Percentiles rank a stretch among this genome's conserved stretches.
These are phyloP conservation scores for Dryadomyces sulphureus DNA, from an alignment of 2,329 filamentous ascomycete species.

Conservation along the genomic window DNA sequence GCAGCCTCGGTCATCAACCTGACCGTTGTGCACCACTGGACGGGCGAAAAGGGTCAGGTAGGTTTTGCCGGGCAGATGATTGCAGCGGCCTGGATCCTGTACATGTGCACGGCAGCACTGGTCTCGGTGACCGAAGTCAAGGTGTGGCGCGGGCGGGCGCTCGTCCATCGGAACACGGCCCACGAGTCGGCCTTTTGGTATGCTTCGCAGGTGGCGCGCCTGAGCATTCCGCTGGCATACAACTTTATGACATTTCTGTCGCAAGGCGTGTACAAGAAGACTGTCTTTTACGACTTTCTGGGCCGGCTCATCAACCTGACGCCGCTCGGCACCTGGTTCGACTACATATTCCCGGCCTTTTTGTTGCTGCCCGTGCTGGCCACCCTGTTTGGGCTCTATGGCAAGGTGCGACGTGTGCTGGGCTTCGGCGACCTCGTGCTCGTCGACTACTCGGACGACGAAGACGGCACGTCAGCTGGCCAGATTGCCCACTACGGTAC, in stretches of 20 bases:
- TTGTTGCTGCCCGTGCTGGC: constrained; percentile 75
- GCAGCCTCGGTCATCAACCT: constrained; percentile 55
- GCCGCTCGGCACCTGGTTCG: constrained; percentile 67
- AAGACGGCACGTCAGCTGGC: constrained; percentile 48
- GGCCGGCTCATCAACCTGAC: constrained; percentile 74
- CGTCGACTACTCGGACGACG: constrained; percentile 53
- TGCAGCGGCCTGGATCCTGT: constrained; percentile 77
- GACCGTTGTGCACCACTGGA: constrained; percentile 61
- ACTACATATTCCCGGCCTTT: constrained; percentile 76
- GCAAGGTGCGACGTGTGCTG: constrained; percentile 58
- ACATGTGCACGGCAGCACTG: constrained; percentile 87
- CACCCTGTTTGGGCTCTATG: constrained; percentile 80
- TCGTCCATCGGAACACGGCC: constrained; percentile 83
- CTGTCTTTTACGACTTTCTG: constrained; percentile 77
- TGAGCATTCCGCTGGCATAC: constrained; percentile 86
- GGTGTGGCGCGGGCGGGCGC: constrained; percentile 89
- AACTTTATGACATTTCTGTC: constrained; percentile 92
- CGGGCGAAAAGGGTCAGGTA: constrained; percentile 56
- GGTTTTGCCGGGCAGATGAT: constrained; percentile 78
- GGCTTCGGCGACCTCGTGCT: constrained; percentile 71
- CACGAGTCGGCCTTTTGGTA: constrained; percentile 95
- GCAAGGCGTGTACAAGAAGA: constrained; percentile 54
- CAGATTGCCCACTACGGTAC: constrained; percentile 58
- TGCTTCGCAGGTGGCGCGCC: constrained; percentile 75
- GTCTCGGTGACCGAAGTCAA: constrained; percentile 83